Percentiles rank a stretch among this genome's conserved stretches.
phyloP scores from a whole-genome alignment of 305 asterid genomes.

The Fraxinus floribunda region DNA sequence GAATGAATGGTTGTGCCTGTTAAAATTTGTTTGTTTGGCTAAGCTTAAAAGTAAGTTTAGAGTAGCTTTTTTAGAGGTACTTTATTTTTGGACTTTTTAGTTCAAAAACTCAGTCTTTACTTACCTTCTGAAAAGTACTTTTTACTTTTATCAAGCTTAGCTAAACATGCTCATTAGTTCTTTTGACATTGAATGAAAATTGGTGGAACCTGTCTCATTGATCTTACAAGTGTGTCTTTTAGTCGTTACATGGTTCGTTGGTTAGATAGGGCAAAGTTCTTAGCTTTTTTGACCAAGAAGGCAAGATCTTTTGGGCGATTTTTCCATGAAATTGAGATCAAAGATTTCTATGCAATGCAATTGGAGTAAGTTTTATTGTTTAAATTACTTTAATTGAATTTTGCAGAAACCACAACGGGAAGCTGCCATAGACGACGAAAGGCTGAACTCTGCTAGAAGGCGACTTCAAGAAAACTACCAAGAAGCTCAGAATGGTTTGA shows the following conservation, averaged over 20 bases:
- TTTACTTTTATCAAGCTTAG: not conserved
- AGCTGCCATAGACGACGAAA: slow-evolving; percentile 59
- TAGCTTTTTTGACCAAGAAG: not conserved
- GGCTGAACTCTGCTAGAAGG: slow-evolving; percentile 72
- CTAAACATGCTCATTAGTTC: not conserved
- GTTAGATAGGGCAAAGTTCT: not conserved
- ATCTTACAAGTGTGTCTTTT: not conserved
- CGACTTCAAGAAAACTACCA: slow-evolving; percentile 98
- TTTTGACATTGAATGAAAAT: not conserved
- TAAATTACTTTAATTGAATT: slow-evolving; percentile 24
- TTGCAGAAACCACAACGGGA: slow-evolving; percentile 75
- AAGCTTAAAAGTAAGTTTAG: not conserved
- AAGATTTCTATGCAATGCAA: slow-evolving; percentile 1
- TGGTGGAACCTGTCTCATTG: not conserved
- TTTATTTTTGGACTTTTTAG: not conserved
- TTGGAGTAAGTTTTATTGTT: not conserved
- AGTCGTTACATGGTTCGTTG: not conserved
- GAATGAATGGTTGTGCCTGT: not conserved
- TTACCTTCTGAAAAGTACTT: not conserved
- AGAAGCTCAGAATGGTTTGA: slow-evolving; percentile 89
- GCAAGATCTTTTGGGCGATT: not conserved
- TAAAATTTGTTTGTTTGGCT: not conserved
- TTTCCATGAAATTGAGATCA: not conserved
- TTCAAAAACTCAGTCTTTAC: not conserved
- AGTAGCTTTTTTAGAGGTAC: not conserved